Conservation (phyloP, 108 stramenopile species). For the Nitzschia inconspicua region DNA sequence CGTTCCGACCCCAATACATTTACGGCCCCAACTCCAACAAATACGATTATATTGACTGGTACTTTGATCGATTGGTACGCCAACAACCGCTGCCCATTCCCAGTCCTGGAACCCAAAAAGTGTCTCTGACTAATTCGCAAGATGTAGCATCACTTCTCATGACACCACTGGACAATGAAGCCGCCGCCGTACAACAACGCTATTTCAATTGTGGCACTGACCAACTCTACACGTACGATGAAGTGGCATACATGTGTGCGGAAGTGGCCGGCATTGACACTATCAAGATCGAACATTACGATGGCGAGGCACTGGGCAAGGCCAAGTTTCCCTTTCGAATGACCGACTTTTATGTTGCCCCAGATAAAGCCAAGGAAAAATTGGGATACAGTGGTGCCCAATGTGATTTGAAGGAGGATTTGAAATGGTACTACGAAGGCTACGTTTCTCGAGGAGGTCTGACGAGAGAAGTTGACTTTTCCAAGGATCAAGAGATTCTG, state of each 20-base stretch:
- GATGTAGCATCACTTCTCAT: slow-evolving; percentile 79
- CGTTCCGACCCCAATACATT: slow-evolving; percentile 79
- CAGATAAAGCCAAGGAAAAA: slow-evolving; percentile 70
- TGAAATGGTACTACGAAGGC: slow-evolving; percentile 67
- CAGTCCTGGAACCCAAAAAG: slow-evolving; percentile 73
- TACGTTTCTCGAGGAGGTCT: slow-evolving; percentile 62
- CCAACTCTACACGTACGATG: slow-evolving; percentile 64
- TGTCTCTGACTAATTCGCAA: slow-evolving; percentile 73
- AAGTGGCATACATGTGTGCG: slow-evolving; percentile 77
- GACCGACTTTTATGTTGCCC: slow-evolving; percentile 76
- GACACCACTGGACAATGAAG: slow-evolving; percentile 67
- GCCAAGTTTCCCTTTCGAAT: slow-evolving; percentile 76
- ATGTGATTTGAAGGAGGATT: slow-evolving; percentile 57
- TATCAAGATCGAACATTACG: slow-evolving; percentile 62
- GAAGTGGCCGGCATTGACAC: slow-evolving; percentile 69
- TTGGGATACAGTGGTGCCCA: slow-evolving; percentile 64
- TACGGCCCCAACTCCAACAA: slow-evolving; percentile 84
- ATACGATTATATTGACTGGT: slow-evolving; percentile 84
- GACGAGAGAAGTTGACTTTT: slow-evolving; percentile 47
- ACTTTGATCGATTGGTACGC: slow-evolving; percentile 68
- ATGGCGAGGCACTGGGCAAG: slow-evolving; percentile 56
- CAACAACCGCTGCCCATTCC: slow-evolving; percentile 70
- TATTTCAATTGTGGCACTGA: slow-evolving; percentile 86
- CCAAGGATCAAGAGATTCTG: slow-evolving; percentile 64
- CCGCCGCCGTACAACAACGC: slow-evolving; percentile 66